These are phyloP conservation scores for Russula compacta DNA, from an alignment of 768 basidiomycete genomes.

Conservation along the genomic window DNA sequence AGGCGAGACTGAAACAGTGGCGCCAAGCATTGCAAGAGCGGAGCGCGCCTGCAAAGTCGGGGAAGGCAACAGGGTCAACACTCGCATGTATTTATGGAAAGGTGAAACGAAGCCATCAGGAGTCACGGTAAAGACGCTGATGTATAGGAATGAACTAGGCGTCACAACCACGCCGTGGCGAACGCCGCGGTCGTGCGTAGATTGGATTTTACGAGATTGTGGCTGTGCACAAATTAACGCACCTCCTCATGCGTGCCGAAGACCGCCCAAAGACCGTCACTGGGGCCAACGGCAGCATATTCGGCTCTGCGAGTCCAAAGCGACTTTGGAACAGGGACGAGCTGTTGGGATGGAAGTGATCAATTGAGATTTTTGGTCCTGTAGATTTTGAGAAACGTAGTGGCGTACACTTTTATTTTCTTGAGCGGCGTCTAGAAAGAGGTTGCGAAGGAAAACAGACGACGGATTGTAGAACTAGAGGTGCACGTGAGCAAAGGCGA, in stretches of 20 bases:
- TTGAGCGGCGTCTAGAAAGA: conserved; percentile 31
- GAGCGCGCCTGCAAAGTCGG: conserved; percentile 39
- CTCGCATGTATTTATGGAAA: conserved; percentile 16
- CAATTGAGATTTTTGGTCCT: neutral
- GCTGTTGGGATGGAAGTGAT: neutral
- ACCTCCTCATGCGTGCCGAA: conserved; percentile 57
- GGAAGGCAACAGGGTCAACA: conserved; percentile 1
- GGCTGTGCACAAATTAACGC: conserved; percentile 24
- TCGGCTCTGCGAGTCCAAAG: conserved; percentile 39
- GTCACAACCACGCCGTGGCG: neutral
- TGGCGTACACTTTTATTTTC: conserved; percentile 1
- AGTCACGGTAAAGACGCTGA: neutral
- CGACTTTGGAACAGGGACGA: conserved; percentile 29
- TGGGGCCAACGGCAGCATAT: conserved; percentile 11
- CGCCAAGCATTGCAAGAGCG: conserved; percentile 43
- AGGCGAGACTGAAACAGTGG: conserved; percentile 38
- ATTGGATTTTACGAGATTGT: conserved; percentile 4
- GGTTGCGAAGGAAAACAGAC: conserved; percentile 30
- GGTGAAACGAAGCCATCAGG: neutral
- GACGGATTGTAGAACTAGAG: conserved; percentile 33
- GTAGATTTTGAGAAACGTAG: neutral
- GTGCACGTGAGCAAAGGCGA: neutral
- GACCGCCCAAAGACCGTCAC: conserved; percentile 44
- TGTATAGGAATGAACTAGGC: neutral
- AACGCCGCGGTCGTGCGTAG: conserved; percentile 1